Percentiles rank a stretch among this genome's conserved stretches.
Evolutionary conservation across 2,329 filamentous ascomycete species (phyloP).

Genomic region (Ophiognomonia clavigignenti-juglandacearum): DNA sequence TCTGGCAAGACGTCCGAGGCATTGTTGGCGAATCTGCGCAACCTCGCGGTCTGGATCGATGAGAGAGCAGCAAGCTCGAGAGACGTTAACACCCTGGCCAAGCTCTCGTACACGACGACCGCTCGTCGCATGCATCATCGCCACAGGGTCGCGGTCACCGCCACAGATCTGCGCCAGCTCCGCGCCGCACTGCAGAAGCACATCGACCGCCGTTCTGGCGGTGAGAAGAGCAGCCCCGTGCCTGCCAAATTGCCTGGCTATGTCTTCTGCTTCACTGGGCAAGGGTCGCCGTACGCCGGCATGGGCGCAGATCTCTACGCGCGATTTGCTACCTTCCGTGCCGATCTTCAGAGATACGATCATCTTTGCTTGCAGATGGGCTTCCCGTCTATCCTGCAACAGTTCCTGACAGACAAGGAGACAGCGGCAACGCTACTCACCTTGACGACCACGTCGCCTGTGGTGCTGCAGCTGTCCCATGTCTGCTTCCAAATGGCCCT

Average conservation of each 20-base stretch:
- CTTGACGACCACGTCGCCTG: no score
- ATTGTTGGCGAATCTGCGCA: slow-evolving; percentile 54
- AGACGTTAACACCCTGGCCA: no score
- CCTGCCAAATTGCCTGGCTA: slow-evolving; percentile 24
- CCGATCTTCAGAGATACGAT: slow-evolving; percentile 44
- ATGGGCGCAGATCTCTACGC: no score
- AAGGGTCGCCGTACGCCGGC: slow-evolving; percentile 47
- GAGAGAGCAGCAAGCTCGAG: slow-evolving; percentile 43
- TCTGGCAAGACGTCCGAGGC: slow-evolving; percentile 49
- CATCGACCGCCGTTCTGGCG: slow-evolving; percentile 35
- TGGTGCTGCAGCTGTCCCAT: slow-evolving; percentile 48
- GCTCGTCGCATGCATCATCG: slow-evolving; percentile 58
- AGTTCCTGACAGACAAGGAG: no score
- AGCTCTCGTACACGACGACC: slow-evolving; percentile 63
- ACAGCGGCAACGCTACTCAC: no score
- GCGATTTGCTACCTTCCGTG: slow-evolving; percentile 27
- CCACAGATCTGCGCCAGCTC: slow-evolving; percentile 33
- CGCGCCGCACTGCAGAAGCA: slow-evolving; percentile 34
- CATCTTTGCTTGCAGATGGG: slow-evolving; percentile 42
- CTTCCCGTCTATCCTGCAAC: slow-evolving; percentile 51
- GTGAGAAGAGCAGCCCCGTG: slow-evolving; percentile 33
- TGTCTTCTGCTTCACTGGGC: slow-evolving; percentile 51
- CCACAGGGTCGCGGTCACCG: slow-evolving; percentile 46
- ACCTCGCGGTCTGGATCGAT: slow-evolving; percentile 47
- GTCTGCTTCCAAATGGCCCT: slow-evolving; percentile 53